Evolutionary conservation across 1,139 yeast species (phyloP), one percentile per base, ranked within the genome.

Genomic region (Lizanozyma gosingica): DNA sequence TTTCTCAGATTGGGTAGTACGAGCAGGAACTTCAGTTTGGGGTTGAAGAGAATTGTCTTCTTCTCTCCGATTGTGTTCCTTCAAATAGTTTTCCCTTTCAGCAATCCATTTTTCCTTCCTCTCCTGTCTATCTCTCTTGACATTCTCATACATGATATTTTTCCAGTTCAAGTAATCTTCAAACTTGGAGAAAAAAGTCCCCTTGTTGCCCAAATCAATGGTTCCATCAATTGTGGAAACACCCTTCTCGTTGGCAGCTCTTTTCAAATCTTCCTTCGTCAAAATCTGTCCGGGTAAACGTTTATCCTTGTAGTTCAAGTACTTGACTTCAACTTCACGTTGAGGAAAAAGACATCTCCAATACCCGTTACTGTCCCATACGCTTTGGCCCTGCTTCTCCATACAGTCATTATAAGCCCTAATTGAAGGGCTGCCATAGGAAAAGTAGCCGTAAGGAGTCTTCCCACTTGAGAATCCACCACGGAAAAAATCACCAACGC

Each of bases 261-360:
- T 39, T 22, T 57, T 51, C 37, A 68, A 67, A 44, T 68, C 75
- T 45, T 81, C 87, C 46, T 69, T 76, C 35, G 80, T 69, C 47
- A 80, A 50, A 15, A 71, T 67, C 29, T 56, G 56, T 18, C 54
- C 52, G 1, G 56, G 51, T 35, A 51, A 54, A 17, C 39, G 39
- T 18, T 49, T 44, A 37, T 57, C 50, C 55, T 65, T 67, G 42
- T 53, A 51, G 33, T 52, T 51, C 49, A 67, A 56, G 17, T 58
- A 47, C 37, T 59, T 62, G 27, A 61, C 56, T 0, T 69, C 62
- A 22, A 79, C 67, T 33, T 62, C 66, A 15, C 71, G 56, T 43
- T 71, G 69, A 22, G 95, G 95, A 61, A 88, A 83, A 41, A 88
- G 64, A 60, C 97, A 88, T 53, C 88, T 73, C 96, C 96, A 88